Evolutionary conservation across 768 basidiomycete genomes (phyloP).

Genomic region (Mycena olivaceomarginata): DNA sequence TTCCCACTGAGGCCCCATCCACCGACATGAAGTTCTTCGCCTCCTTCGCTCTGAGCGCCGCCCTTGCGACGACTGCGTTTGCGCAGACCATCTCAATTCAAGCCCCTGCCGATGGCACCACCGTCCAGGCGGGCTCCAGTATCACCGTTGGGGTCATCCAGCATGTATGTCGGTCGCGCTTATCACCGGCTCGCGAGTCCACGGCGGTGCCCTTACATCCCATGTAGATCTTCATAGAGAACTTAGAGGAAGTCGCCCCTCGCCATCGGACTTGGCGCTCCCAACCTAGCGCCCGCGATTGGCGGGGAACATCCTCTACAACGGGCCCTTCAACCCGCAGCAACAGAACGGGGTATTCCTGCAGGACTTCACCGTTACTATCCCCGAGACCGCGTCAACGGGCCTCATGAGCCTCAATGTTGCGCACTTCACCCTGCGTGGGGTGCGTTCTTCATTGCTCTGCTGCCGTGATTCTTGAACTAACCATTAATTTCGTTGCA

Average conservation of each 20-base stretch:
- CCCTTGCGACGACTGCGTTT: neutral
- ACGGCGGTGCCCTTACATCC: neutral
- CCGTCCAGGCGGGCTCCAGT: neutral
- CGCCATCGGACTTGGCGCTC: slow-evolving; percentile 21
- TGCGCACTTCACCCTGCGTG: neutral
- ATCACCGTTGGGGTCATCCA: neutral
- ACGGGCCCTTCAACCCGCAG: slow-evolving; percentile 27
- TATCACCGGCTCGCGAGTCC: neutral
- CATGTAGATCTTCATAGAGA: neutral
- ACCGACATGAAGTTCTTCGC: neutral
- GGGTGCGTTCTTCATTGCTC: neutral
- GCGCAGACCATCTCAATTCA: neutral
- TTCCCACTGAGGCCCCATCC: neutral
- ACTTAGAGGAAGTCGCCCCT: slow-evolving; percentile 4
- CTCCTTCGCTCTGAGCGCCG: neutral
- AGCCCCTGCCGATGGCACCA: neutral
- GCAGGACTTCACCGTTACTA: neutral
- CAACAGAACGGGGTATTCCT: neutral
- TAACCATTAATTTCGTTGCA: neutral
- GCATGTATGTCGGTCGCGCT: neutral
- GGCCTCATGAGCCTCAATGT: slow-evolving; percentile 3
- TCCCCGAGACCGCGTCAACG: neutral
- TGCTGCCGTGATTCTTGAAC: neutral
- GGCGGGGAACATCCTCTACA: slow-evolving; percentile 16
- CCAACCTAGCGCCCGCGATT: slow-evolving; percentile 17